Base-by-base conservation (phyloP, 106 monocot species). In the Allium fistulosum region DNA sequence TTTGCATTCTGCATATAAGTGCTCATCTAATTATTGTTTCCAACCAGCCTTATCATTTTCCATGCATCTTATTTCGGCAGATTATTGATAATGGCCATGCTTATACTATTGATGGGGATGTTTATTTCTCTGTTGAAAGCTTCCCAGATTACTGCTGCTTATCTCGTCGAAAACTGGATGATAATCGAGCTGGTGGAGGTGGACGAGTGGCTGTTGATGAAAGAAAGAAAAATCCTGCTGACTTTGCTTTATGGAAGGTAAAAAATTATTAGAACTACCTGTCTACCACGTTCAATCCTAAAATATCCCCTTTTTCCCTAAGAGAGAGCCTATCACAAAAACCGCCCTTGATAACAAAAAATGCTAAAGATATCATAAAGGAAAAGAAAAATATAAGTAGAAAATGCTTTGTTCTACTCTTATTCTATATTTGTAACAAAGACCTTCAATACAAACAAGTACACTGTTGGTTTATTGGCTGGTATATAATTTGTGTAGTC, bases 191-290 rank as follows among this genome's bases (percentile, higher is more conserved):
- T 28, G 94, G 94, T 46, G 91, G 85, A 57, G 91, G 94, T 53
- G 94, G 88, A 5, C 80, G 97, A 10, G 92, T 92, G 56, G 26
- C 78, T 66, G 82, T 87, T 55, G 97, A 92, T 76, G 13, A 70
- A 55, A 88, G 89, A 64, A 97, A 97, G 68, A 75, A 62, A 72
- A 97, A 97, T 58, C 80, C 83, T 26, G 92, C 89, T 17, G 97
- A 97, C 67, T 97, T 97, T 85, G 97, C 97, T 48, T 77, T 97
- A 55, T 92, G 97, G 97, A 97, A 97, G 79, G 97, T 97, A 57
- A 68, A 56, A 11, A 0, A 6, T 18, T 9, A 46, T 76, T 18
- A 51, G 6, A 9, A 65, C 22, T 22, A 22, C 22, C 37, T 37
- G 37, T 4, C 37, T 37, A 37, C 37, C 37, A 37, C 37, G 1